Percentiles rank a stretch among this genome's conserved stretches.
Evolutionary conservation across 2,329 filamentous ascomycete species (phyloP).

Genomic region (Tothia fuscella): DNA sequence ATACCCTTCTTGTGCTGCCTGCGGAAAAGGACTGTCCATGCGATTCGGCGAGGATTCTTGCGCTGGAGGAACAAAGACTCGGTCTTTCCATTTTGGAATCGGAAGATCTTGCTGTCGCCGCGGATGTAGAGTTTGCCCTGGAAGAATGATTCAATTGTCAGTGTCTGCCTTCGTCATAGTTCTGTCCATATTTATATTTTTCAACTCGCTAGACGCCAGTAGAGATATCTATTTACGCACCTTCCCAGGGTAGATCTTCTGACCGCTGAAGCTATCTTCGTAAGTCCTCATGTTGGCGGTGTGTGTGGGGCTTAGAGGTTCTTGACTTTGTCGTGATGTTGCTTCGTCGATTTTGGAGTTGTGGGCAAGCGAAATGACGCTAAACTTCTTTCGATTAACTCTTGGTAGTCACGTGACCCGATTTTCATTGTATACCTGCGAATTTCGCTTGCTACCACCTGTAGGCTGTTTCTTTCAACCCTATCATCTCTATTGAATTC

Average conservation of each 20-base stretch:
- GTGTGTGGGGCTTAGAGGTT: too few species aligned
- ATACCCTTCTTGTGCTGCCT: slow-evolving; percentile 99
- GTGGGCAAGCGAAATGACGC: too few species aligned
- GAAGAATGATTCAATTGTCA: slow-evolving; percentile 20
- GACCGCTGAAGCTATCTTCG: slow-evolving; percentile 66
- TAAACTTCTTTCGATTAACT: too few species aligned
- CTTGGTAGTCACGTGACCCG: too few species aligned
- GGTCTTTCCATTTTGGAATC: slow-evolving; percentile 99
- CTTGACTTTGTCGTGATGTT: too few species aligned
- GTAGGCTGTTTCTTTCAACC: too few species aligned
- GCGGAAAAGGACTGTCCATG: slow-evolving; percentile 96
- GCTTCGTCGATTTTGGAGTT: too few species aligned
- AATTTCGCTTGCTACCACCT: too few species aligned
- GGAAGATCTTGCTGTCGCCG: slow-evolving; percentile 99
- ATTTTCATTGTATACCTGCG: too few species aligned
- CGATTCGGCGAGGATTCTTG: slow-evolving; percentile 99
- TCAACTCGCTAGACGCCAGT: neutral
- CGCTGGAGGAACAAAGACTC: slow-evolving; percentile 99
- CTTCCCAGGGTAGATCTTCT: slow-evolving; percentile 73
- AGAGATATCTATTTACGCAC: slow-evolving; percentile 37
- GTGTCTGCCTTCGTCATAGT: neutral
- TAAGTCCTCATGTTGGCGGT: slow-evolving; percentile 56
- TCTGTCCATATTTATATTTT: neutral
- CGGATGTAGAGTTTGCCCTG: slow-evolving; percentile 99
- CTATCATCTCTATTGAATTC: too few species aligned